Evolutionary conservation across 345 rosid species (phyloP).

Genomic region (Acer saccharum): DNA sequence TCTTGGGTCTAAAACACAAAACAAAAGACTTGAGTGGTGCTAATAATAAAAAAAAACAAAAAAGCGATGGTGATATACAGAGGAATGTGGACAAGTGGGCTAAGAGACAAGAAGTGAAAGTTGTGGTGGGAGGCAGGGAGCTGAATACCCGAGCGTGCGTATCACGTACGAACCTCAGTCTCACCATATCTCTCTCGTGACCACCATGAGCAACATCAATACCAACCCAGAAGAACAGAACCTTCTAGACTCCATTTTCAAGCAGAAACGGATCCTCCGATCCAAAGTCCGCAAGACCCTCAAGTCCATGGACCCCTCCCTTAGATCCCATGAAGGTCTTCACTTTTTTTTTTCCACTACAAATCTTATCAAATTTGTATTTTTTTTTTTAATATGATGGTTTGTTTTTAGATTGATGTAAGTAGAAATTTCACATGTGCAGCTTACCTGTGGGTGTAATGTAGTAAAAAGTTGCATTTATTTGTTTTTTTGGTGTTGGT

Average conservation of each 20-base stretch:
- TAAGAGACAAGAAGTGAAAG: conserved; percentile 15
- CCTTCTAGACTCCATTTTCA: conserved; percentile 57
- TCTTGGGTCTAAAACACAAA: conserved; percentile 3
- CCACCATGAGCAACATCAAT: conserved; percentile 27
- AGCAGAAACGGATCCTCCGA: conserved; percentile 65
- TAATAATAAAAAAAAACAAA: neutral
- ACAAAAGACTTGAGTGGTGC: neutral
- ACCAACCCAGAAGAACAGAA: conserved; percentile 20
- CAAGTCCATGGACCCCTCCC: conserved; percentile 77
- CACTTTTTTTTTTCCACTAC: neutral
- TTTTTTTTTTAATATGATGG: neutral
- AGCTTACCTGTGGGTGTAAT: neutral
- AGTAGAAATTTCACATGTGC: neutral
- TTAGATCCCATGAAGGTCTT: conserved; percentile 70
- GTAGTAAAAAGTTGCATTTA: neutral
- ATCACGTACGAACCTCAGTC: neutral
- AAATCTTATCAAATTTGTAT: neutral
- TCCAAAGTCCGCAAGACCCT: conserved; percentile 71
- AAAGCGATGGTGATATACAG: neutral
- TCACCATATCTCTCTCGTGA: conserved; percentile 9
- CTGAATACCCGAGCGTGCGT: neutral
- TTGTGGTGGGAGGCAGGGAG: neutral
- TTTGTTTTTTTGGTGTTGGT: neutral
- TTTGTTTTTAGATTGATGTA: neutral
- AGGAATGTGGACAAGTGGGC: conserved; percentile 3